A percentile compares a stretch with the other conserved stretches of the same genome.
Evolutionary conservation across 257 asterid genomes (phyloP).

Genomic region (Fraxinus americana): DNA sequence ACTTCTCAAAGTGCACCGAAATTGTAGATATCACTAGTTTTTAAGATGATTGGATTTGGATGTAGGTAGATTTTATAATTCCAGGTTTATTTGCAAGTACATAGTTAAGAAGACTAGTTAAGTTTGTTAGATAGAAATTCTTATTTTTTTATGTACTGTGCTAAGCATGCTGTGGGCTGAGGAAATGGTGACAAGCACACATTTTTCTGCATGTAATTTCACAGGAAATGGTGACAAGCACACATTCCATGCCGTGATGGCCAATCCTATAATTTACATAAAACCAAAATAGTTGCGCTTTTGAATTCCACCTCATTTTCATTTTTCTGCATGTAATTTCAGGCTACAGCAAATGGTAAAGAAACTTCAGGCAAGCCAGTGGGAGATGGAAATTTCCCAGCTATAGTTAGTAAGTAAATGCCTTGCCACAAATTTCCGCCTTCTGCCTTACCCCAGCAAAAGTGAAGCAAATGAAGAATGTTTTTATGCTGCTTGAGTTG

Average conservation of each 20-base stretch:
- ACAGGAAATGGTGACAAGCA: too few relatives aligned
- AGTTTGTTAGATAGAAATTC: not conserved
- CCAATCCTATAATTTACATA: not conserved
- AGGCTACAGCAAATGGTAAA: constrained; percentile 50
- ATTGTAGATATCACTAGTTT: not conserved
- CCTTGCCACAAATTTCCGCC: constrained; percentile 13
- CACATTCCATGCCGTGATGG: too few relatives aligned
- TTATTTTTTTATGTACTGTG: not conserved
- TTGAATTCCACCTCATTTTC: not conserved
- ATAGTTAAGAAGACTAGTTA: not conserved
- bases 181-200: not conserved
- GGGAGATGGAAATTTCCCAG: constrained; percentile 42
- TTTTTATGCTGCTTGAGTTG: constrained; percentile 13
- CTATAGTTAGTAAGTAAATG: constrained; percentile 54
- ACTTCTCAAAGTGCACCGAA: not conserved
- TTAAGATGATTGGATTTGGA: not conserved
- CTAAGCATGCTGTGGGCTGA: not conserved
- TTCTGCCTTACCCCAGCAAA: constrained; percentile 7
- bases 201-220: too few relatives aligned
- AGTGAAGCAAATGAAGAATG: constrained; percentile 19
- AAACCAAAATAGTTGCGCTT: constrained; percentile 3
- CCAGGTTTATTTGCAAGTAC: not conserved
- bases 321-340: constrained; percentile 21
- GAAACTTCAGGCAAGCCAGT: constrained; percentile 48
- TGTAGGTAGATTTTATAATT: not conserved